phyloP scores from a whole-genome alignment of 768 basidiomycete genomes.

The Suillus subaureus region DNA sequence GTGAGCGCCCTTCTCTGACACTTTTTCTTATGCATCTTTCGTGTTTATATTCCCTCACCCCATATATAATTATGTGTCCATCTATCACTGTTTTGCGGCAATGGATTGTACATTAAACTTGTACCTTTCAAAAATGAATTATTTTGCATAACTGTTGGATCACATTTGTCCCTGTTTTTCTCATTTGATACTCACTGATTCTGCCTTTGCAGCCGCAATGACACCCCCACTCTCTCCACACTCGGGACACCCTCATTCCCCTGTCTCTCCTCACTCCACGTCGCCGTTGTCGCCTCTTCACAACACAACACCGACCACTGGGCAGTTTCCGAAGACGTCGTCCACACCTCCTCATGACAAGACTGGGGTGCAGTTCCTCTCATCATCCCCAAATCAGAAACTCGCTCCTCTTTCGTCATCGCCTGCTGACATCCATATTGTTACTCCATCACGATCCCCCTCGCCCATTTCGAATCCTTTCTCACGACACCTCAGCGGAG shows the following conservation, averaged over 20 bases:
- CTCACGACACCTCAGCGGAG: conserved; percentile 88
- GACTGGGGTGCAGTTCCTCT: conserved; percentile 10
- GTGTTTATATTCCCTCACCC: background rate
- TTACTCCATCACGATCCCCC: conserved; percentile 31
- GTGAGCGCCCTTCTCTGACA: conserved; percentile 20
- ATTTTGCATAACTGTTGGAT: background rate
- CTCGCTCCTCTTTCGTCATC: conserved; percentile 21
- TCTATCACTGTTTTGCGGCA: background rate
- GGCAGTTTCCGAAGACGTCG: conserved; percentile 12
- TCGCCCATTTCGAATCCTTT: conserved; percentile 83
- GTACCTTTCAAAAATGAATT: background rate
- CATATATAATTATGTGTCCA: background rate
- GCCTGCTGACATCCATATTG: conserved; percentile 27
- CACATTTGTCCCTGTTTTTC: background rate
- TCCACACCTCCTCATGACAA: conserved; percentile 27
- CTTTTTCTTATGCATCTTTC: background rate
- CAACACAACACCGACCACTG: conserved; percentile 18
- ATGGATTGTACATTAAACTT: too few relatives aligned
- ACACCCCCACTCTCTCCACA: conserved; percentile 39
- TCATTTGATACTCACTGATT: background rate
- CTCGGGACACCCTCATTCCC: conserved; percentile 34
- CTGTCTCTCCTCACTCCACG: conserved; percentile 32
- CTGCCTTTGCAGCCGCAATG: conserved; percentile 22
- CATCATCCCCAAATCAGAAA: conserved; percentile 21
- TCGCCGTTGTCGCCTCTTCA: conserved; percentile 27